Base-by-base conservation (phyloP, 2,329 filamentous ascomycete species). In the Acephala macrosclerotiorum region DNA sequence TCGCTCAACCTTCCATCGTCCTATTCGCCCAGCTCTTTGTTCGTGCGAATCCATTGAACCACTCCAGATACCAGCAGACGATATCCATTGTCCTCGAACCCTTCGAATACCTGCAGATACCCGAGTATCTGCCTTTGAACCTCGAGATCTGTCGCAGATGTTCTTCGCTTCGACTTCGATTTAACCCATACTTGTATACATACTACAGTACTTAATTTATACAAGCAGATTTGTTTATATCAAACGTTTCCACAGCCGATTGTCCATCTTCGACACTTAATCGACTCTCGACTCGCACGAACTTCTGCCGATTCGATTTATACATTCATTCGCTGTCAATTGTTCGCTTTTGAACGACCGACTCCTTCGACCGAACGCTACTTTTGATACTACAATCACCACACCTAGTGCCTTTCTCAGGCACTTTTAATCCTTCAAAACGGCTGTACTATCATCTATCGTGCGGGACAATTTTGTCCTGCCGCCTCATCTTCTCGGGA, bases 381-480 rank as follows among this genome's bases (percentile, higher is more conserved):
- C 40, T 55, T 70, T 65, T 56, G 42, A 57, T 35, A 61, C 51
- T 53, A 36, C 71, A 74, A 73, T 73, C 75, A 75, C 67, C 69
- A 71, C 74, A 74, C 74, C 68, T 72, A 71, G 75, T 77, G 76
- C 74, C 74, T 73, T 56, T 49, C 58, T 66, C 55, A 53, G 71
- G 78, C 76, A 77, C 74, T 62, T 75, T 84, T 85, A 85, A 84
- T 79, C 82, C 83, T 84, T 87, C 90, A 94, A 87, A 87, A 94
- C 91, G 91, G 91, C 91, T 85, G 88, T 92, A 79, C 83, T 93
- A 84, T 91, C 91, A 80, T 88, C 90, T 81, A 84, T 85, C 80
- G 83, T 88, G 83, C 88, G 91, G 92, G 92, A 95, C 91, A 91
- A 85, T 80, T 87, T 92, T 84, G 89, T 93, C 90, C 92, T 86